Evolutionary conservation across 139 green algal genomes (phyloP).

Genomic region (Nannochloris sp.): DNA sequence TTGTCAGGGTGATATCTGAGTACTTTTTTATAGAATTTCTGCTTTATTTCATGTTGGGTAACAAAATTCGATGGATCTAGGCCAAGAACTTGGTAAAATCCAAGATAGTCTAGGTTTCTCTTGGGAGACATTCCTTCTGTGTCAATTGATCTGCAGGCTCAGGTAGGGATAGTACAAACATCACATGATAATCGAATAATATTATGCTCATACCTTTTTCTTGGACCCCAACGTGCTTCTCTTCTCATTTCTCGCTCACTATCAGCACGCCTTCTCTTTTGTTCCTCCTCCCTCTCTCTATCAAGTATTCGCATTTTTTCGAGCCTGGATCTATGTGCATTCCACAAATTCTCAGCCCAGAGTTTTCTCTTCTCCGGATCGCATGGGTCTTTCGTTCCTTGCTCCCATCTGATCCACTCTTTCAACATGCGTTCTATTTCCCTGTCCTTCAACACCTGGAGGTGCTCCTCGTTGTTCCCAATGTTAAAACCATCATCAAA

Average conservation of each 20-base stretch:
- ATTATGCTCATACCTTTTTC: background rate
- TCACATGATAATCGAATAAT: background rate
- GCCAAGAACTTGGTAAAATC: constrained; percentile 67
- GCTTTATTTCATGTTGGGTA: constrained; percentile 49
- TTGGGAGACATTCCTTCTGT: background rate
- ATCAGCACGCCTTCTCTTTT: constrained; percentile 5
- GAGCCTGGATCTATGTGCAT: constrained; percentile 23
- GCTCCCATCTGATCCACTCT: constrained; percentile 63
- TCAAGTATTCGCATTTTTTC: constrained; percentile 25
- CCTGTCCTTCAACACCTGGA: background rate
- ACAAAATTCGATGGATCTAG: constrained; percentile 27
- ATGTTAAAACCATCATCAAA: background rate
- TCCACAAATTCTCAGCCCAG: constrained; percentile 48
- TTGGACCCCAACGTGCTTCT: constrained; percentile 20
- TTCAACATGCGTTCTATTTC: constrained; percentile 29
- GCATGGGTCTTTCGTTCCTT: constrained; percentile 53
- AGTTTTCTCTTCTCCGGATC: constrained; percentile 27
- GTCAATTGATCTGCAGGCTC: background rate
- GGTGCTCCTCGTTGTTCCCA: background rate
- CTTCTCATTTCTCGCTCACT: constrained; percentile 20
- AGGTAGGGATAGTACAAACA: too few relatives aligned
- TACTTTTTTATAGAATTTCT: constrained; percentile 53
- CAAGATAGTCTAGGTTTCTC: constrained; percentile 49
- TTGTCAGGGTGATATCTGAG: constrained; percentile 65
- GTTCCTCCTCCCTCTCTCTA: constrained; percentile 6